Base-by-base conservation (phyloP, 2,329 filamentous ascomycete genomes). In the Elsinoe arachidis region DNA sequence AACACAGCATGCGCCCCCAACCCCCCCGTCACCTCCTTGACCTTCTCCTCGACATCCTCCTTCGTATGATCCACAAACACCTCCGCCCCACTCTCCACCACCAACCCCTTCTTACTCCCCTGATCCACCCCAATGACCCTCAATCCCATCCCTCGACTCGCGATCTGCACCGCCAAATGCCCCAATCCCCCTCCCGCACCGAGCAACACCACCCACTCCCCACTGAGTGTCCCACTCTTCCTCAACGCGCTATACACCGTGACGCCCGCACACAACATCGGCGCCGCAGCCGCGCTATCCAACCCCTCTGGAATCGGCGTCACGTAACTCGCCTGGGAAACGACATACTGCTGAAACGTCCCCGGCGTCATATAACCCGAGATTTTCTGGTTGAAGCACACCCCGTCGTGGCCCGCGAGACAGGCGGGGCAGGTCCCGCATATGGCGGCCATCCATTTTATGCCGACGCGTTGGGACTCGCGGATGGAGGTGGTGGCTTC, bases 291-390 rank as follows among this genome's bases (percentile, higher is more conserved):
- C 53, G 80, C 83, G 9, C 80, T 82, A 41, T 76, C 69, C 15
- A 88, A 70, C 2, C 68, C 71, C 3, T 85, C 83, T 1, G 85
- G 85, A 62, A 88, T 86, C 1, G 83, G 83, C 0, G 85, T 87
- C 1, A 87, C 84, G 67, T 88, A 87, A 70, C 80, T 78, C 2
- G 84, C 84, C 9, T 82, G 81, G 0, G 78, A 79, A 14, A 85
- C 66, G 15, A 79, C 79, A 65, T 87, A 88, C 38, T 61, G 83
- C 67, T 87, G 85, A 67, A 87, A 88, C n/a, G 84, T 88, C 37
- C 85, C 85, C 0, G 84, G 84, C 0, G 79, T 82, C 67, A 82
- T 85, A 71, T 86, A 87, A 4, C 85, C 85, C 0, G 79, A 83
- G 51, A 87, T 64, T 65, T 80, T 81, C 59, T 76, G 73, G 41